Evolutionary conservation across 2,329 filamentous ascomycete species (phyloP).

Genomic region (Onygena corvina): DNA sequence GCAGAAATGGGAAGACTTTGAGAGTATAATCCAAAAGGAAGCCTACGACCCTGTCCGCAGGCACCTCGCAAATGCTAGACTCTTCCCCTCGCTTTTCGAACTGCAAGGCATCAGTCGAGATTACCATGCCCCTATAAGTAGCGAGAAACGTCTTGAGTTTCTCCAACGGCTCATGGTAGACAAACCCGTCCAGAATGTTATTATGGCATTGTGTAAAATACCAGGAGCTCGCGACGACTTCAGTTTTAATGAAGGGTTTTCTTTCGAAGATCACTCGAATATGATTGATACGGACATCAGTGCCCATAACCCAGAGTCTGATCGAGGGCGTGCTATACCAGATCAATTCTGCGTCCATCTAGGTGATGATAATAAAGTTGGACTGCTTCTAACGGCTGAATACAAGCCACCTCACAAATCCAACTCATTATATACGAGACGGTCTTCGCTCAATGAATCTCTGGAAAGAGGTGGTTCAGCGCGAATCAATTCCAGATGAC

Average conservation of each 20-base stretch:
- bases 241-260: slow-evolving; percentile 16
- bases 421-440: not conserved
- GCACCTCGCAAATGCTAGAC: not conserved
- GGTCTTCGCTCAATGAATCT: slow-evolving; percentile 8
- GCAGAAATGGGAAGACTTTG: not conserved
- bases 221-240: slow-evolving; percentile 20
- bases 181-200: slow-evolving; percentile 21
- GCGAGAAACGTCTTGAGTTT: slow-evolving; percentile 22
- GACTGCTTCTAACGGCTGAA: slow-evolving; percentile 12
- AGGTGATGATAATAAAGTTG: not conserved
- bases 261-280: slow-evolving; percentile 18
- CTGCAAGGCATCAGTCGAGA: not conserved
- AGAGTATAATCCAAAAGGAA: not conserved
- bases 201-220: slow-evolving; percentile 20
- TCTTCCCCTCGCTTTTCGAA: not conserved
- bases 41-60: not conserved
- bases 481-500: slow-evolving; percentile 9
- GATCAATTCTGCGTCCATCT: slow-evolving; percentile 18
- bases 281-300: slow-evolving; percentile 12
- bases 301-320: not conserved
- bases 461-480: slow-evolving; percentile 2
- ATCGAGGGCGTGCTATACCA: no score
- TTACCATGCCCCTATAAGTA: slow-evolving; percentile 17
- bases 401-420: slow-evolving; percentile 19
- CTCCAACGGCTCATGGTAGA: slow-evolving; percentile 24